Base-by-base conservation (phyloP, 2,329 filamentous ascomycete genomes). In the Calonectria leucothoes region DNA sequence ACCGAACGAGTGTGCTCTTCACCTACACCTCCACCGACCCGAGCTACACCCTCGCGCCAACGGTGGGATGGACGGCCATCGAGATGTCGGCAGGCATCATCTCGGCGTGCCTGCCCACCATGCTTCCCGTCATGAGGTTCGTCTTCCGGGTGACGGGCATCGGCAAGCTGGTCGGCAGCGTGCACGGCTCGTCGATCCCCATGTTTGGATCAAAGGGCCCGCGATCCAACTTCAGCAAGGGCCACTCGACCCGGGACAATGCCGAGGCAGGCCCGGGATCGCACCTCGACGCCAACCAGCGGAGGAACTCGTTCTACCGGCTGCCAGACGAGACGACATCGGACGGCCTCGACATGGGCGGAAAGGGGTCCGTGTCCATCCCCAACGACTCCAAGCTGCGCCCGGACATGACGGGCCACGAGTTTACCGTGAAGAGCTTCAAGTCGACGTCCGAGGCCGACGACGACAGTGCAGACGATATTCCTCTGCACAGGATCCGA, bases 51-150 rank as follows among this genome's bases (percentile, higher is more conserved):
- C 82, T 89, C 11, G 86, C 86, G 0, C 85, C 84, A 1, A 84
- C 86, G 0, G 84, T 86, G 6, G 86, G 84, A 67, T 89, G 88
- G 88, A 87, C 87, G 8, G 83, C 83, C 6, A 86, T 89, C 73
- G 88, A 89, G 76, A 86, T 87, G 80, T 83, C 87, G 0, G 85
- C 86, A 0, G 89, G 88, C 64, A 89, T 91, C 74, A 83, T 89
- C 52, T 89, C 88, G 0, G 89, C 89, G 8, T 89, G 88, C 74
- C 86, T 90, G 0, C 89, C 89, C 0, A 89, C 89, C 0, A 82
- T 90, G 48, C 84, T 87, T 7, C 88, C 88, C 3, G 83, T 88
- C 17, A 75, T 89, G 37, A 81, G 82, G 4, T 23, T 77, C 12
- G 81, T 86, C 10, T 82, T 85, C 3, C 83, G 86, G n/a, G 82